Conservation (phyloP, 208 protist species). For the Leishmania martiniquensis region DNA sequence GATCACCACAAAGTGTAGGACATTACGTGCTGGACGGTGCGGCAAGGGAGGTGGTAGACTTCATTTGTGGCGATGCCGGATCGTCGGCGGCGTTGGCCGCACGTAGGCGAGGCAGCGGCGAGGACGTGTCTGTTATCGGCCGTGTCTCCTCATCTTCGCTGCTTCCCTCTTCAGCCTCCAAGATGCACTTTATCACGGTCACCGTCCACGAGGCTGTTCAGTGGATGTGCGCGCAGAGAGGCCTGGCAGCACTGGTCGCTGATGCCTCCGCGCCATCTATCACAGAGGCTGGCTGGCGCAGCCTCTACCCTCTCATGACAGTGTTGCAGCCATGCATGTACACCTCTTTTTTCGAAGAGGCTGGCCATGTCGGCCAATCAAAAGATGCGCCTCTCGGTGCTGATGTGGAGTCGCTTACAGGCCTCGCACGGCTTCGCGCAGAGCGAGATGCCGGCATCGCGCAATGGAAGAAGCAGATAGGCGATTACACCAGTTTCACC, state of each 20-base stretch:
- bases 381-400: neutral
- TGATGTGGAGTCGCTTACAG: slow-evolving; percentile 25
- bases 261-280: slow-evolving; percentile 38
- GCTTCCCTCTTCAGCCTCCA: neutral
- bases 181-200: neutral
- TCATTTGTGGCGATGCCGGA: neutral
- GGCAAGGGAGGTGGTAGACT: neutral
- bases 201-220: slow-evolving; percentile 19
- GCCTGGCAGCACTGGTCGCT: neutral
- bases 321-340: slow-evolving; percentile 18
- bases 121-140: neutral
- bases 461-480: slow-evolving; percentile 52
- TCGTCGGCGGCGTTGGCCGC: neutral
- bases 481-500: slow-evolving; percentile 54
- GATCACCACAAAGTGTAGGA: neutral
- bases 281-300: slow-evolving; percentile 11
- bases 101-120: neutral
- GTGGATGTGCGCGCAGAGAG: slow-evolving; percentile 5
- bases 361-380: neutral
- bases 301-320: slow-evolving; percentile 26
- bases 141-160: neutral
- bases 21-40: slow-evolving; percentile 5
- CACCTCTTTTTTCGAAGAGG: slow-evolving; percentile 24
- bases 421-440: slow-evolving; percentile 38
- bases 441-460: slow-evolving; percentile 39